These are phyloP conservation scores for Asterionellopsis glacialis DNA, from an alignment of 108 stramenopile genomes.

Conservation along the genomic window DNA sequence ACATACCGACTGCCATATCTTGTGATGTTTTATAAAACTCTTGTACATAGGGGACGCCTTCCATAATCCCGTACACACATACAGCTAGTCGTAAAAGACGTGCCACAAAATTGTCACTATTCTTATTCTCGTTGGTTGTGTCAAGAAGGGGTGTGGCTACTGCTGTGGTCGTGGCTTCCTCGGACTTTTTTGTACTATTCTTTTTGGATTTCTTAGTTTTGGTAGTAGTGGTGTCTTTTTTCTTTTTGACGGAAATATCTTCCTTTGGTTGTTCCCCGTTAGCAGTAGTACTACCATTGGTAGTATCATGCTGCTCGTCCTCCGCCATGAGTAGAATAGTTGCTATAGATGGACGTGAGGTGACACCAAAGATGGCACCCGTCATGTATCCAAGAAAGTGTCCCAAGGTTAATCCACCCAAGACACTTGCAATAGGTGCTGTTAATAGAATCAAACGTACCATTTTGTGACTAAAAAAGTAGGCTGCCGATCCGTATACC, in stretches of 20 bases:
- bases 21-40: constrained; percentile 46
- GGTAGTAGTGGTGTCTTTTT: constrained; percentile 22
- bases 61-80: constrained; percentile 14
- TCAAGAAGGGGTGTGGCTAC: too few relatives aligned
- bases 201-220: constrained; percentile 6
- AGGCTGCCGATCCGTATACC: constrained; percentile 88
- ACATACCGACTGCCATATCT: constrained; percentile 55
- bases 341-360: too few relatives aligned
- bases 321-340: too few relatives aligned
- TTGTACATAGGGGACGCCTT: constrained; percentile 29
- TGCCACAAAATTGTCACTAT: constrained; percentile 25
- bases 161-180: neutral
- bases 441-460: constrained; percentile 95
- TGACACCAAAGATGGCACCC: too few relatives aligned
- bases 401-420: constrained; percentile 86
- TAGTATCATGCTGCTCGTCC: too few relatives aligned
- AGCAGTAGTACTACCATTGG: too few relatives aligned
- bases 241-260: constrained; percentile 11
- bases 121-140: too few relatives aligned
- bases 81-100: constrained; percentile 30
- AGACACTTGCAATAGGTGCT: constrained; percentile 89
- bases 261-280: constrained; percentile 29
- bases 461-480: constrained; percentile 97
- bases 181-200: constrained; percentile 6
- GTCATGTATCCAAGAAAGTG: constrained; percentile 31